Evolutionary conservation across 768 basidiomycete species (phyloP).

Genomic region (Phylloporus arenicola): DNA sequence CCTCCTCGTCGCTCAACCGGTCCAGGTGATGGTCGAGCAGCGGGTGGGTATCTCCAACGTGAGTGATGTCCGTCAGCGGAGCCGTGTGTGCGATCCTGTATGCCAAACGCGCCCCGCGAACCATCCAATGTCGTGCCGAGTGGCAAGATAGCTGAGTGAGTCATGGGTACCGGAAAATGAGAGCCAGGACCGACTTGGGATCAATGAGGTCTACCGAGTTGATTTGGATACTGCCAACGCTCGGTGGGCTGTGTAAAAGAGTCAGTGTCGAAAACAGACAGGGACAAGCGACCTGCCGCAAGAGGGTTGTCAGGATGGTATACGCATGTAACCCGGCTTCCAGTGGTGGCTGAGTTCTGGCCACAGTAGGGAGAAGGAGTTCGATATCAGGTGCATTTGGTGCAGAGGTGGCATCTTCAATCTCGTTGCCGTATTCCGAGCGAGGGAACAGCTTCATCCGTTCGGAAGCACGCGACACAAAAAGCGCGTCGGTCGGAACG

Average conservation of each 20-base stretch:
- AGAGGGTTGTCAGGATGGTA: constrained; percentile 13
- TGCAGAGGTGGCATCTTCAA: constrained; percentile 29
- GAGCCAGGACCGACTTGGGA: constrained; percentile 32
- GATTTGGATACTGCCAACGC: constrained; percentile 37
- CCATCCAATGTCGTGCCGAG: constrained; percentile 36
- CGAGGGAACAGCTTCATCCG: constrained; percentile 30
- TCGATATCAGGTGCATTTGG: constrained; percentile 29
- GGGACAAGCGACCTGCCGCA: constrained; percentile 19
- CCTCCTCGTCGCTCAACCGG: constrained; percentile 28
- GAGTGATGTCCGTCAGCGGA: constrained; percentile 36
- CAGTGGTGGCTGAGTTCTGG: neutral
- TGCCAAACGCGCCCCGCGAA: constrained; percentile 38
- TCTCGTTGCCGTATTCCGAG: constrained; percentile 21
- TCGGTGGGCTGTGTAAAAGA: constrained; percentile 36
- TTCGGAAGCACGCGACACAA: constrained; percentile 25
- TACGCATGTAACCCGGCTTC: constrained; percentile 13
- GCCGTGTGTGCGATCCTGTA: constrained; percentile 34
- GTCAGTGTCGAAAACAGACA: neutral
- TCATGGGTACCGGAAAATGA: neutral
- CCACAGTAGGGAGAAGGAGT: constrained; percentile 8
- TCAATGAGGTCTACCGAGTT: constrained; percentile 40
- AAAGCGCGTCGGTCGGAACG: neutral
- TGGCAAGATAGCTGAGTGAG: constrained; percentile 37
- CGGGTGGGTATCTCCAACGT: constrained; percentile 25
- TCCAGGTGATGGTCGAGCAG: constrained; percentile 36